These are phyloP conservation scores for Chaetomiaceae sp. DNA, from an alignment of 2,329 filamentous ascomycete species.

Conservation along the genomic window DNA sequence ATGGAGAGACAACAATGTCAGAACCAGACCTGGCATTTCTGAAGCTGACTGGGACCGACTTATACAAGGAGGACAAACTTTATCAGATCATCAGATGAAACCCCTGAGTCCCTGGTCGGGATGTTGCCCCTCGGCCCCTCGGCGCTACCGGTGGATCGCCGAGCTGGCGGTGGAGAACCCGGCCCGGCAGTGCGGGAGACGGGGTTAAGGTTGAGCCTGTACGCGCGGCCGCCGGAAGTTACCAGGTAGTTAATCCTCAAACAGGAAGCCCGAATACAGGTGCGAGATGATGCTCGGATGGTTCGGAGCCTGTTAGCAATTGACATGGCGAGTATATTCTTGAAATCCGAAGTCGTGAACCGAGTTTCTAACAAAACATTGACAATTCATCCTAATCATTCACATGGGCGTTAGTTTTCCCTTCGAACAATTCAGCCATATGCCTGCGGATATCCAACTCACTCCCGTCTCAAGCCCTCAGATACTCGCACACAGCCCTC, in stretches of 20 bases:
- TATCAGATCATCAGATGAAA: conserved; percentile 11
- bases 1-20: background rate
- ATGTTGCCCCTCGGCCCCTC: conserved; percentile 2
- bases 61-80: background rate
- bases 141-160: conserved; percentile 7
- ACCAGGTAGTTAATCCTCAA: no score
- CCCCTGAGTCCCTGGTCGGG: background rate
- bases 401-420: no score
- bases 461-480: conserved; percentile 32
- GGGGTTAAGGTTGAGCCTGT: conserved; percentile 11
- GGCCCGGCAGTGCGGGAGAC: background rate
- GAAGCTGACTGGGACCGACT: background rate
- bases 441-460: no score
- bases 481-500: conserved; percentile 42
- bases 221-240: background rate
- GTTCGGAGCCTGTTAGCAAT: no score
- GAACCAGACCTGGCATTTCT: no score
- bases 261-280: no score
- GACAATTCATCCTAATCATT: no score
- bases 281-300: no score
- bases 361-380: no score
- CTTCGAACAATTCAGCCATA: no score
- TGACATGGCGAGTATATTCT: no score
- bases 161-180: background rate
- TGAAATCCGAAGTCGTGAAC: no score